These are phyloP conservation scores for Cylindrotheca closterium DNA, from an alignment of 108 stramenopile genomes.

Conservation along the genomic window DNA sequence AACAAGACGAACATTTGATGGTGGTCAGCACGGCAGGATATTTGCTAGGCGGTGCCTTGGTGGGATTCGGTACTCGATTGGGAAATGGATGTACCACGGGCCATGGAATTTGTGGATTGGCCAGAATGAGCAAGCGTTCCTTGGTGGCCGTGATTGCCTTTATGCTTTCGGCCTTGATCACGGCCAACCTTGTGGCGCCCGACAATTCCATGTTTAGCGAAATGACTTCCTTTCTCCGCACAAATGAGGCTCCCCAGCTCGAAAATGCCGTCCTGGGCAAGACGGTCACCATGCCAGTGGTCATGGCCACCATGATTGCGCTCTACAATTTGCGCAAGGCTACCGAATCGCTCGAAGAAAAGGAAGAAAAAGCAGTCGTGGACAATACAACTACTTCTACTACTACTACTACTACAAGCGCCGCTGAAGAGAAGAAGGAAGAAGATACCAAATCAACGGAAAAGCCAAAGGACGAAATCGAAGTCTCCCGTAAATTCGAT, in stretches of 20 bases:
- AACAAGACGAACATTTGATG: slow-evolving; percentile 5
- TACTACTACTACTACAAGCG: not conserved
- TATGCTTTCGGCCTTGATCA: slow-evolving; percentile 63
- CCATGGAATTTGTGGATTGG: slow-evolving; percentile 78
- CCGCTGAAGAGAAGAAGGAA: not conserved
- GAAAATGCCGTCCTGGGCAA: slow-evolving; percentile 1
- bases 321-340: not conserved
- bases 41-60: slow-evolving; percentile 58
- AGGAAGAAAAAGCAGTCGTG: not conserved
- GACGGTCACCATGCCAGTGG: not conserved
- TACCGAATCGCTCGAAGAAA: not conserved
- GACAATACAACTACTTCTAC: not conserved
- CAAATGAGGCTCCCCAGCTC: slow-evolving; percentile 2
- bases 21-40: slow-evolving; percentile 35
- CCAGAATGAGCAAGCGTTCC: slow-evolving; percentile 69
- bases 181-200: slow-evolving; percentile 24
- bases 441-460: not conserved
- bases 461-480: not conserved
- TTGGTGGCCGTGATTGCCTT: slow-evolving; percentile 75
- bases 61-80: slow-evolving; percentile 71
- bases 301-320: not conserved
- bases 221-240: slow-evolving; percentile 13
- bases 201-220: not conserved
- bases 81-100: slow-evolving; percentile 80
- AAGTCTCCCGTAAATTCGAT: not conserved